Conservation (phyloP, 2,329 filamentous ascomycete species). For the Endothia cerciana region DNA sequence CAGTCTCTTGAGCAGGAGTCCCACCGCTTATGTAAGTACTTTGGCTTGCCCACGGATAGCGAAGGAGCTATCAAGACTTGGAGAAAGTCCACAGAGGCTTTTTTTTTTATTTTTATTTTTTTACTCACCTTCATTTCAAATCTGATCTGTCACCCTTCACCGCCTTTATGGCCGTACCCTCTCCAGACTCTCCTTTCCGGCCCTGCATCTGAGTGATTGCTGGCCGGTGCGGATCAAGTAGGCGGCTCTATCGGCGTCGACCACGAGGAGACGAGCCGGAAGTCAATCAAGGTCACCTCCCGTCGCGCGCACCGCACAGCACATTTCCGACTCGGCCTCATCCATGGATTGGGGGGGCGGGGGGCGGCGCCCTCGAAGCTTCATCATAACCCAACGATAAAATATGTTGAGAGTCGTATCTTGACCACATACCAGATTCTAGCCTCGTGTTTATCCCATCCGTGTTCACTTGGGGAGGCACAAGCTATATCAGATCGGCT, state of each 20-base stretch:
- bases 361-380: not conserved
- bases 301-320: not conserved
- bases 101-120: not conserved
- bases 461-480: not conserved
- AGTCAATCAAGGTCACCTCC: not conserved
- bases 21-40: not conserved
- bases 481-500: not conserved
- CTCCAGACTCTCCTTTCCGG: not conserved
- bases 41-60: not conserved
- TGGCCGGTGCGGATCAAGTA: not conserved
- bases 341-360: no score
- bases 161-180: not conserved
- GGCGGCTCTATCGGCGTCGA: not conserved
- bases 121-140: not conserved
- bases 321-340: no score
- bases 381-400: no score
- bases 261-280: no score
- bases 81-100: not conserved
- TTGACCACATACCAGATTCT: no score
- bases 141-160: not conserved
- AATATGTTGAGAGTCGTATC: not conserved
- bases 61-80: not conserved
- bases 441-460: no score
- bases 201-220: not conserved
- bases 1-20: not conserved